Evolutionary conservation across 805 yeast species (phyloP).

Genomic region (Hanseniaspora lindneri): DNA sequence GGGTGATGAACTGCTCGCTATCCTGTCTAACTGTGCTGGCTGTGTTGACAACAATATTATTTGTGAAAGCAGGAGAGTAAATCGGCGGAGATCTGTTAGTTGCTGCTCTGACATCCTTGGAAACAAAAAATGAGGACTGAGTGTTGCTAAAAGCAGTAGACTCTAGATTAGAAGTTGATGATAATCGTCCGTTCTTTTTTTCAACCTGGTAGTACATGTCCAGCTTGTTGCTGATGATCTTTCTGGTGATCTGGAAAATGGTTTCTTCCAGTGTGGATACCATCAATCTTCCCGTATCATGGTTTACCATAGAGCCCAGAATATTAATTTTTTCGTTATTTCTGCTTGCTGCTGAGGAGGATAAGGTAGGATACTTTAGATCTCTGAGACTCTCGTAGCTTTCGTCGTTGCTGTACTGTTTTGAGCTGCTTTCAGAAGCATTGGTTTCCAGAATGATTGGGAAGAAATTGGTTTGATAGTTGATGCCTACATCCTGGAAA

Average conservation of each 20-base stretch:
- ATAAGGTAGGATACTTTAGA: too few relatives aligned
- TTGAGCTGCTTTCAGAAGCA: background rate
- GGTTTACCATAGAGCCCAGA: background rate
- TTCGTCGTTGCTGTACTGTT: background rate
- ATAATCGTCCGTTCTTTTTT: background rate
- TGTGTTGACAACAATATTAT: background rate
- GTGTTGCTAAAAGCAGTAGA: background rate
- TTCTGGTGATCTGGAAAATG: background rate
- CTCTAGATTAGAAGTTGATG: background rate
- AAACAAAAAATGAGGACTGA: slow-evolving; percentile 9
- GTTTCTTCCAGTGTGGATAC: slow-evolving; percentile 1
- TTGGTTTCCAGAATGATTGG: background rate
- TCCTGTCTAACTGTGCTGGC: background rate
- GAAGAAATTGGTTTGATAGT: slow-evolving; percentile 10
- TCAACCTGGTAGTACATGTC: slow-evolving; percentile 5
- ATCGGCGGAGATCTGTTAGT: slow-evolving; percentile 5
- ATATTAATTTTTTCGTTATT: too few relatives aligned
- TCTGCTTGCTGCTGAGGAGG: too few relatives aligned
- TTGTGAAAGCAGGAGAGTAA: background rate
- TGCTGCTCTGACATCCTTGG: slow-evolving; percentile 10
- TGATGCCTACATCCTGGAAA: slow-evolving; percentile 8
- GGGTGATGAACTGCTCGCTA: background rate
- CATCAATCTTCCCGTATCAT: slow-evolving; percentile 14
- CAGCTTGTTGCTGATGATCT: background rate
- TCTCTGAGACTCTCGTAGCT: too few relatives aligned